Evolutionary conservation across 768 basidiomycete species (phyloP).

Genomic region (Fistulinella prunicolor): DNA sequence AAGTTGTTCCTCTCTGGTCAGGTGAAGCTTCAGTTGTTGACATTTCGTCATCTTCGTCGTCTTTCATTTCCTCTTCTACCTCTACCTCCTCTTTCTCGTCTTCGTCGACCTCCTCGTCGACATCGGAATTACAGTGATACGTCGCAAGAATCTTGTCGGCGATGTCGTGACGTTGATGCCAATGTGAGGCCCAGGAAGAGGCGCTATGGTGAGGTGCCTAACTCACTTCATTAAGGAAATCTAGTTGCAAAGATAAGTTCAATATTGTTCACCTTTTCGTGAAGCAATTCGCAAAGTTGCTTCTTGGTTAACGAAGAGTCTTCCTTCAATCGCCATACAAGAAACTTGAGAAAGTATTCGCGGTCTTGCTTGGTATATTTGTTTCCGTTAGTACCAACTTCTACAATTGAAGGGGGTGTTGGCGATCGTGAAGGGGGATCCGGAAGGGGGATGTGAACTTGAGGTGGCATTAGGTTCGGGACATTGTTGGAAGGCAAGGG

Average conservation of each 20-base stretch:
- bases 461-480: conserved; percentile 57
- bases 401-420: conserved; percentile 54
- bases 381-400: conserved; percentile 49
- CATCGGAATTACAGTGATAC: conserved; percentile 31
- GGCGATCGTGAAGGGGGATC: conserved; percentile 68
- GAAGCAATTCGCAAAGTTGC: conserved; percentile 53
- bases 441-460: conserved; percentile 57
- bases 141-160: conserved; percentile 58
- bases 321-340: conserved; percentile 56
- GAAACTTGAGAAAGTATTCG: conserved; percentile 63
- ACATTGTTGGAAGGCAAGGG: conserved; percentile 32
- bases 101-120: conserved; percentile 34
- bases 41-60: conserved; percentile 19
- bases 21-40: conserved; percentile 16
- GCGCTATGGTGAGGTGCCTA: conserved; percentile 66
- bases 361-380: conserved; percentile 67
- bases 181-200: conserved; percentile 66
- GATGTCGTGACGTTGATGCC: conserved; percentile 62
- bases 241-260: background rate
- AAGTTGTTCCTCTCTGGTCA: conserved; percentile 13
- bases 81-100: conserved; percentile 31
- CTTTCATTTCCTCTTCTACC: conserved; percentile 24
- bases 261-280: conserved; percentile 45
- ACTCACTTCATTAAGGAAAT: conserved; percentile 9
- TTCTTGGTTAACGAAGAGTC: conserved; percentile 51